phyloP scores from a whole-genome alignment of 768 basidiomycete genomes.

The Collybiopsis confluens region DNA sequence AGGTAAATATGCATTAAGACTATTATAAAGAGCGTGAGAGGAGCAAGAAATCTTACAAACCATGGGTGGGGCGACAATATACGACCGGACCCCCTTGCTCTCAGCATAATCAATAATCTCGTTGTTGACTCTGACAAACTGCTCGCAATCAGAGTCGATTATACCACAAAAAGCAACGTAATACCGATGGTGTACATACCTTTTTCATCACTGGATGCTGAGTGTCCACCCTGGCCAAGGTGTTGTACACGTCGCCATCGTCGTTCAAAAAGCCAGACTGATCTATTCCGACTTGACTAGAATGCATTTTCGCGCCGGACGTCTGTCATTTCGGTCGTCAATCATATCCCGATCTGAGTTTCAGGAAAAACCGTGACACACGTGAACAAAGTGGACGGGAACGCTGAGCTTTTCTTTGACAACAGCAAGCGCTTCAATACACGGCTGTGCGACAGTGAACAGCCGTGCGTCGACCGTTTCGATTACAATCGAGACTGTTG shows the following conservation, averaged over 20 bases:
- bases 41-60: conserved; percentile 9
- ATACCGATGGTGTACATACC: background rate
- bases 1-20: background rate
- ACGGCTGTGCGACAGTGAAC: conserved; percentile 8
- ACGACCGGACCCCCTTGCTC: conserved; percentile 8
- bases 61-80: conserved; percentile 12
- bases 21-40: background rate
- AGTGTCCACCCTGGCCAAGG: background rate
- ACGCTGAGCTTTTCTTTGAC: conserved; percentile 6
- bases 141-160: background rate
- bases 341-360: background rate
- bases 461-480: conserved; percentile 10
- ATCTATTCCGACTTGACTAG: conserved; percentile 9
- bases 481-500: conserved; percentile 7
- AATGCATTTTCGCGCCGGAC: conserved; percentile 11
- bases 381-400: conserved; percentile 12
- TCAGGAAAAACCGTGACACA: no score
- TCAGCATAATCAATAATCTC: conserved; percentile 9
- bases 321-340: background rate
- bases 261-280: conserved; percentile 6
- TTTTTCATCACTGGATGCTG: conserved; percentile 8
- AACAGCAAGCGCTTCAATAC: conserved; percentile 5
- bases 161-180: background rate
- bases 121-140: conserved; percentile 8
- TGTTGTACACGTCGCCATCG: conserved; percentile 6